These are phyloP conservation scores for Penicillium sp. DNA, from an alignment of 2,329 filamentous ascomycete genomes.

Conservation along the genomic window DNA sequence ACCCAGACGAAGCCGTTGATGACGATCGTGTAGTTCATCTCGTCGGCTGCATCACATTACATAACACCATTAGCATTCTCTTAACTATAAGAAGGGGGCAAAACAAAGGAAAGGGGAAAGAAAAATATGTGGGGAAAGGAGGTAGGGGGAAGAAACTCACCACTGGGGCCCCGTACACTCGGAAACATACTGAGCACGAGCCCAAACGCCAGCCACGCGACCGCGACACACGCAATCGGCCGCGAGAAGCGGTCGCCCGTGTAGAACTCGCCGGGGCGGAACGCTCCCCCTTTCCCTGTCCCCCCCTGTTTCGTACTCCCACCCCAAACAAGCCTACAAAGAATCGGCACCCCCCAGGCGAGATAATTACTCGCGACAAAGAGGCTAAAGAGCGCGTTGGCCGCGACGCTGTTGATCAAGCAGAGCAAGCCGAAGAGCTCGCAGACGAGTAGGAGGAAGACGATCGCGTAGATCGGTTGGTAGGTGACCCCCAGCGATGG, in stretches of 20 bases:
- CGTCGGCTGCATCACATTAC: constrained; percentile 36
- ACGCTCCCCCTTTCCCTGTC: constrained; percentile 44
- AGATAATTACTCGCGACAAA: constrained; percentile 65
- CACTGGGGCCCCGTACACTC: constrained; percentile 55
- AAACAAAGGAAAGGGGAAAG: not conserved
- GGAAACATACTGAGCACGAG: constrained; percentile 66
- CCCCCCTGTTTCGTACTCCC: too few species aligned
- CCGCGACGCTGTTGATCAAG: constrained; percentile 62
- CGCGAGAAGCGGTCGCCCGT: constrained; percentile 57
- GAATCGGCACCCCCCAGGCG: constrained; percentile 64
- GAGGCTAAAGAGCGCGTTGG: constrained; percentile 61
- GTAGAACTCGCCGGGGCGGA: constrained; percentile 64
- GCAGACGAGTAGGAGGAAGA: constrained; percentile 58
- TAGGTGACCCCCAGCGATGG: constrained; percentile 42
- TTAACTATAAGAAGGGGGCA: not conserved
- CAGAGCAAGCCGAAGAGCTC: constrained; percentile 62
- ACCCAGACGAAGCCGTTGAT: constrained; percentile 65
- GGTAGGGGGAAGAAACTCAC: constrained; percentile 31
- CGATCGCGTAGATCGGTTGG: constrained; percentile 63
- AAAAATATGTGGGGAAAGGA: not conserved
- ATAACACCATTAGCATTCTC: not conserved
- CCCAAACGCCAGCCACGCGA: constrained; percentile 61
- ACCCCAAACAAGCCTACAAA: constrained; percentile 64
- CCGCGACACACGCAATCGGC: constrained; percentile 59
- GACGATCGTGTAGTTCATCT: constrained; percentile 69